Evolutionary conservation across 169 alveolate species (phyloP), one percentile per base, ranked within the genome.

Genomic region (Amoebophrya sp.): DNA sequence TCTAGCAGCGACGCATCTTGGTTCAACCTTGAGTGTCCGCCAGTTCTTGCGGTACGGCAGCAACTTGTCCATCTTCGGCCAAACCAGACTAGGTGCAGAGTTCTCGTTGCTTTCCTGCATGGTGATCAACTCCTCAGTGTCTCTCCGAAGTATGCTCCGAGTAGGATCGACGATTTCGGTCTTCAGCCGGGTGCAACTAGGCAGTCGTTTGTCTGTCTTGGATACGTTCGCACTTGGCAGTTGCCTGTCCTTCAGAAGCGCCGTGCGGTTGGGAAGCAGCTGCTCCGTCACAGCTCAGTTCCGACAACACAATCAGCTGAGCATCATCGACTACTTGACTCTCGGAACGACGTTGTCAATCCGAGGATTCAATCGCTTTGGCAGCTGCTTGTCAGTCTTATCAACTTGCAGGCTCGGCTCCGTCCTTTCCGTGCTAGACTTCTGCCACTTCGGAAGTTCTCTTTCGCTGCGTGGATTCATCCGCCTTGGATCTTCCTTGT

Each of bases 321-420:
- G 53, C n/a, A 47, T 89, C 24, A 26, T 33, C 47, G 90, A 89
- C 90, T 14, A 29, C 40, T 14, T 40, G 40, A 14, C 34, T 1
- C 40, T 89, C 41, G 90, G 90, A 14, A 89, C 53, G 53, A 14
- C 90, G n/a, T 47, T 89, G 53, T 89, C 90, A 24, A 36, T 89
- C 24, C 0, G 90, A 26, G 39, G 23, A 41, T 14, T 89, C 90
- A 24, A 41, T 14, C 0, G 90, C n/a, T 40, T 89, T 2, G 90
- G 90, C 0, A 26, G 41, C 41, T 14, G n/a, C 34, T 33, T 89
- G 24, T 89, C 90, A 0, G 36, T 89, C n/a, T 14, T 36, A 1
- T 33, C 36, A 40, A 14, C 39, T 2, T 29, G 34, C 24, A 1
- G 90, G 47, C 41, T 89, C 29, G 90, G 90, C 41, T 36, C 54